A percentile compares a stretch with the other conserved stretches of the same genome.
Evolutionary conservation across 1,284 basidiomycete species (phyloP).

Genomic region (Malassezia brasiliensis): DNA sequence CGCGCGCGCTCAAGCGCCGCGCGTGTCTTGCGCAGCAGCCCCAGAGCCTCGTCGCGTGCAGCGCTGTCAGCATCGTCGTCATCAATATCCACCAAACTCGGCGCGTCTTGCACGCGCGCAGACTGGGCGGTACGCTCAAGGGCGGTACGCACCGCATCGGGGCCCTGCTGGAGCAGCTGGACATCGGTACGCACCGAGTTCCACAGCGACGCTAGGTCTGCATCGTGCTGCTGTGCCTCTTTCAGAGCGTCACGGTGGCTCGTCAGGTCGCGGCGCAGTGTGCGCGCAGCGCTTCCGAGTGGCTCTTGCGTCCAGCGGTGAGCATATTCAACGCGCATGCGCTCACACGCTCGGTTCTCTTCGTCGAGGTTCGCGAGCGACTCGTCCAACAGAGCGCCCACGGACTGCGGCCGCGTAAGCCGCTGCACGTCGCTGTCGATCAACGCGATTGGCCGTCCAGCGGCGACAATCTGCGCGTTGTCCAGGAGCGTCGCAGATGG

Average conservation of each 20-base stretch:
- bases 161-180: constrained; percentile 54
- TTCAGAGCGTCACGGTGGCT: constrained; percentile 65
- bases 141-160: constrained; percentile 59
- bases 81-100: constrained; percentile 18
- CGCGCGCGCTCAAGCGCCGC: constrained; percentile 14
- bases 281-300: constrained; percentile 51
- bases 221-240: constrained; percentile 68
- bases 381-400: constrained; percentile 17
- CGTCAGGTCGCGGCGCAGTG: constrained; percentile 69
- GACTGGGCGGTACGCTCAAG: constrained; percentile 50
- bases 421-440: constrained; percentile 24
- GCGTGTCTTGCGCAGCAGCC: background rate
- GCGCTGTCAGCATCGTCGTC: background rate
- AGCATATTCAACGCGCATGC: constrained; percentile 62
- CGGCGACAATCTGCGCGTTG: background rate
- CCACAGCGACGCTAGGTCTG: constrained; percentile 68
- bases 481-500: constrained; percentile 53
- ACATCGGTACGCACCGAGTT: constrained; percentile 62
- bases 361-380: constrained; percentile 31
- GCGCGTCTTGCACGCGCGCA: background rate
- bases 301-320: constrained; percentile 85
- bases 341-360: constrained; percentile 50
- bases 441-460: background rate
- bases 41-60: background rate
- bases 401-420: constrained; percentile 14